phyloP scores from a whole-genome alignment of 805 yeast genomes.

The Teunomyces tritomae region DNA sequence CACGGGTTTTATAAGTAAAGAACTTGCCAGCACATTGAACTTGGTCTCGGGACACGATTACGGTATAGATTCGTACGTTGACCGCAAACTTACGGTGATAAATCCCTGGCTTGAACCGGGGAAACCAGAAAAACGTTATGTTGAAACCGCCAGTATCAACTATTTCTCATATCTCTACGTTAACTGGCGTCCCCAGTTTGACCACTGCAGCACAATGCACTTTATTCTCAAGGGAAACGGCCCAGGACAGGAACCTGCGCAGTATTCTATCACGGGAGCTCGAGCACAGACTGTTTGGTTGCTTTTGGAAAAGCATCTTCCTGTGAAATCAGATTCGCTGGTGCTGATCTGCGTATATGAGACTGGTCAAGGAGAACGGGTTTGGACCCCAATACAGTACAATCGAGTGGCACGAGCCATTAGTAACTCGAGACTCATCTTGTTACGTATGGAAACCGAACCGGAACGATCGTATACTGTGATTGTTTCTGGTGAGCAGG shows the following conservation, averaged over 20 bases:
- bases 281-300: constrained; percentile 40
- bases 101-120: constrained; percentile 37
- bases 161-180: constrained; percentile 54
- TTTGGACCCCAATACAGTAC: constrained; percentile 26
- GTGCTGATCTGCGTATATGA: constrained; percentile 17
- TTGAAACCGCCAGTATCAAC: constrained; percentile 20
- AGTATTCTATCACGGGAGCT: constrained; percentile 33
- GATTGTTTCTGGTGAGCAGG: constrained; percentile 9
- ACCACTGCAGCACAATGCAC: constrained; percentile 19
- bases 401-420: constrained; percentile 23
- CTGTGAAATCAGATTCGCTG: constrained; percentile 9
- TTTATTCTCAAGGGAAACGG: constrained; percentile 9
- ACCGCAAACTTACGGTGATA: constrained; percentile 11
- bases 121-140: constrained; percentile 14
- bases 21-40: constrained; percentile 30
- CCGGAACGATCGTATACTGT: constrained; percentile 27
- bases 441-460: constrained; percentile 27
- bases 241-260: constrained; percentile 36
- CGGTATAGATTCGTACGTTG: constrained; percentile 37
- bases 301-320: constrained; percentile 49
- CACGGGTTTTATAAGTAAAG: constrained; percentile 47
- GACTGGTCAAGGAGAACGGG: constrained; percentile 28
- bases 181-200: constrained; percentile 56
- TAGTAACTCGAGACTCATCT: constrained; percentile 28
- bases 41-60: constrained; percentile 70